These are phyloP conservation scores for Coemansia sp. DNA, from an alignment of 192 early-diverging fungal genomes.

Conservation along the genomic window DNA sequence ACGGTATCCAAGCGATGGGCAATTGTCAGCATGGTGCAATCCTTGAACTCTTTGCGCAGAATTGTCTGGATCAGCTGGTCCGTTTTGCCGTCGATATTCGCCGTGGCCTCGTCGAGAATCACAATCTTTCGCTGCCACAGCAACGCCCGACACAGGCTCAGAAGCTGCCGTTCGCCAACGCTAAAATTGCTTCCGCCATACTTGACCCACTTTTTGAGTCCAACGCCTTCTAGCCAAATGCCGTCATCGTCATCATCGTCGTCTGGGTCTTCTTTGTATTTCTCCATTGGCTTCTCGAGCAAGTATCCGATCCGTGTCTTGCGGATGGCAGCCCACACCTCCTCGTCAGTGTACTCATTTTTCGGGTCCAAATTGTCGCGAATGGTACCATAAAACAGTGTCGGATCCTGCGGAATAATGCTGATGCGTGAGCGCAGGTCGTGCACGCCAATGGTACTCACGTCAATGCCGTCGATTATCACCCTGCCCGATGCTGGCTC, in stretches of 20 bases:
- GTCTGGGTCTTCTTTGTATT: constrained; percentile 2
- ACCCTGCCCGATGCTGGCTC: constrained; percentile 57
- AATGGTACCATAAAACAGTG: constrained; percentile 65
- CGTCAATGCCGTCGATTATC: constrained; percentile 63
- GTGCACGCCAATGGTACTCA: constrained; percentile 52
- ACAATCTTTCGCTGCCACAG: constrained; percentile 65
- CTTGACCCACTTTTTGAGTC: constrained; percentile 21
- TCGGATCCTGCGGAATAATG: constrained; percentile 71
- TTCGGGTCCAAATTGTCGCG: constrained; percentile 72
- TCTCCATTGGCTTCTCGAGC: constrained; percentile 36
- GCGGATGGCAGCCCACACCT: constrained; percentile 65
- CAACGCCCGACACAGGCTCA: constrained; percentile 60
- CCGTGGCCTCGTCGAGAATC: constrained; percentile 78
- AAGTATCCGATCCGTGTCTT: constrained; percentile 17
- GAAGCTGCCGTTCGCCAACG: constrained; percentile 67
- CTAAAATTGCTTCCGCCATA: constrained; percentile 65
- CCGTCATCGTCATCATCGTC: neutral
- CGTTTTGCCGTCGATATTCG: constrained; percentile 55
- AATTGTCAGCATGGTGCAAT: constrained; percentile 57
- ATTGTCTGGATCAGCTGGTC: constrained; percentile 64
- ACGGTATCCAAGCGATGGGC: constrained; percentile 71
- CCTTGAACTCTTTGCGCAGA: constrained; percentile 44
- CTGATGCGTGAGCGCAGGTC: constrained; percentile 60
- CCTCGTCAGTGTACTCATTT: constrained; percentile 55
- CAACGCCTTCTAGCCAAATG: constrained; percentile 4